phyloP scores from a whole-genome alignment of 2,329 filamentous ascomycete genomes.

The Penicillium griseofulvum region DNA sequence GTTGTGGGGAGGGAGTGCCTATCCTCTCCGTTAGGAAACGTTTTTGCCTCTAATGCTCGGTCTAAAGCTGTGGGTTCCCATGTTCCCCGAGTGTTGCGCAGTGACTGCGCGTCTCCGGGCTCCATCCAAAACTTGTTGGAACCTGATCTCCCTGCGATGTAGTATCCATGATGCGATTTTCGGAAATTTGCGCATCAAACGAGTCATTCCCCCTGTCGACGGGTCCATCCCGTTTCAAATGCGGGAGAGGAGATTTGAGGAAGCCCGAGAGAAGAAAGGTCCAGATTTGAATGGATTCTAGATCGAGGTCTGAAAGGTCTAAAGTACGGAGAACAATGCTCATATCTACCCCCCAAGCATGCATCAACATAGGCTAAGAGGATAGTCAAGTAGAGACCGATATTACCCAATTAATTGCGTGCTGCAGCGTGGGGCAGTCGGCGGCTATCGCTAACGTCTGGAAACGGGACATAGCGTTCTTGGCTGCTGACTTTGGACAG shows the following conservation, averaged over 20 bases:
- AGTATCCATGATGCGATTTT: not conserved
- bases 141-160: not conserved
- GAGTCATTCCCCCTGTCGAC: slow-evolving; percentile 1
- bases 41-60: not conserved
- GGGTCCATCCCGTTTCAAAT: not conserved
- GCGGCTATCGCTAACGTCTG: slow-evolving; percentile 14
- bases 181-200: not conserved
- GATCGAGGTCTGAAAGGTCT: not conserved
- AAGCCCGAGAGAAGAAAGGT: not conserved
- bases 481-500: not conserved
- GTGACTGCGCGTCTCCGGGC: slow-evolving; percentile 9
- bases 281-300: not conserved
- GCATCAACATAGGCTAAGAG: not conserved
- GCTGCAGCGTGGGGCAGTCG: slow-evolving; percentile 2
- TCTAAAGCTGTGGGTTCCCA: not conserved
- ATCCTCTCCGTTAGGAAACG: slow-evolving; percentile 10
- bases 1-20: slow-evolving; percentile 8
- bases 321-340: not conserved
- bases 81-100: slow-evolving; percentile 6
- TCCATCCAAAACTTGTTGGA: not conserved
- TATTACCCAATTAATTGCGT: slow-evolving; percentile 1
- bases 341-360: not conserved
- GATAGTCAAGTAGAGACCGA: not conserved
- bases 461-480: slow-evolving; percentile 8
- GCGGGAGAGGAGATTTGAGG: not conserved